Base-by-base conservation (phyloP, 805 yeast genomes). In the Yamadazyma akitaensis region DNA sequence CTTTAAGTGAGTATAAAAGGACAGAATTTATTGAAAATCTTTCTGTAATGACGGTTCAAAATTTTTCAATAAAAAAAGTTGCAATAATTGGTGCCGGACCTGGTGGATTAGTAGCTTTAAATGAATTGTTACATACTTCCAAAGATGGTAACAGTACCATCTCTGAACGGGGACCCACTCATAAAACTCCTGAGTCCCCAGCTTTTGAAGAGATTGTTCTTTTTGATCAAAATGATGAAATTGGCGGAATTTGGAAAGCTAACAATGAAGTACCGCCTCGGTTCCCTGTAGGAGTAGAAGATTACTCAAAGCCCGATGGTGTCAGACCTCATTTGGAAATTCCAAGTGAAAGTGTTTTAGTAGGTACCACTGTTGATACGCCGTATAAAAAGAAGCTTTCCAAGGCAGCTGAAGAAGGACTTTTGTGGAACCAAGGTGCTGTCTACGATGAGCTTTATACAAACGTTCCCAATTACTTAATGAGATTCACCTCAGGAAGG, bases 181-280 rank as follows among this genome's bases (percentile, higher is more conserved):
- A 26, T 26, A 28, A 25, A 16, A 21, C 9, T 14, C 43, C 43
- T 17, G 24, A 32, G 14, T n/a, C 8, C 12, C 38, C 37, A 4
- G 49, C 49, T 10, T 51, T 57, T 13, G 54, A 25, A 5, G 39
- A 41, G 33, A 16, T 41, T 10, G 39, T 41, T 12, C 38, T 25
- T 11, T 73, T 73, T 57, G 79, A 74, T 49, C 74, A 69, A 46
- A 69, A 67, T 25, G 50, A 50, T 16, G 47, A 57, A 13, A 56
- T 73, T 31, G 79, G 78, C 13, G 79, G 78, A 1, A 66, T 71
- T 8, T 73, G 78, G 77, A 54, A 65, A 5, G 57, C 58, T 2
- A 55, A 53, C 13, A 43, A 42, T 5, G 40, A 52, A 21, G 44
- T 58, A 3, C 63, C 56, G 39, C 43, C 43, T 18, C 28, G 12